phyloP scores from a whole-genome alignment of 2,329 filamentous ascomycete genomes.

The Dactylonectria estremocensis region DNA sequence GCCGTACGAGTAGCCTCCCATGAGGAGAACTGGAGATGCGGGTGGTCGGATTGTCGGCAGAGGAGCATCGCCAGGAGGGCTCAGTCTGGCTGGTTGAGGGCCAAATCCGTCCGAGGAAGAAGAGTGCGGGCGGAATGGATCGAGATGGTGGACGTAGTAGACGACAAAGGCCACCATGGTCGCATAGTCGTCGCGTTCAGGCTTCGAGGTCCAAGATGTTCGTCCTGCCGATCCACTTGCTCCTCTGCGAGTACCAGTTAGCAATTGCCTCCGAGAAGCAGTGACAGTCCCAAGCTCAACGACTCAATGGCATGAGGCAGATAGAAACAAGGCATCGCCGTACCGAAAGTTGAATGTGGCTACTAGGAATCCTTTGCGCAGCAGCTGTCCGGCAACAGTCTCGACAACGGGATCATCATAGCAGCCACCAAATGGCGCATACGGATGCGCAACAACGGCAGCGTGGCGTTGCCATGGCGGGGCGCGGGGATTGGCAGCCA shows the following conservation, averaged over 20 bases:
- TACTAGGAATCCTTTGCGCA: constrained; percentile 82
- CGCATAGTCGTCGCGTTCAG: constrained; percentile 86
- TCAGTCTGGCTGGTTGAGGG: not conserved
- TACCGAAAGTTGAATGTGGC: constrained; percentile 95
- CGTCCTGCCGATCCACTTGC: constrained; percentile 80
- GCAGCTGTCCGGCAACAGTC: constrained; percentile 73
- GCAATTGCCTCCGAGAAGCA: constrained; percentile 24
- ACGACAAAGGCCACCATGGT: constrained; percentile 86
- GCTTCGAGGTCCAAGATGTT: constrained; percentile 89
- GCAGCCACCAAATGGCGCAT: constrained; percentile 87
- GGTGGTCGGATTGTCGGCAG: constrained; percentile 3
- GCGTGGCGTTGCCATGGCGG: constrained; percentile 64
- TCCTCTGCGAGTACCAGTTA: constrained; percentile 69
- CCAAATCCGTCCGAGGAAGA: constrained; percentile 25
- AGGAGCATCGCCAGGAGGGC: constrained; percentile 5
- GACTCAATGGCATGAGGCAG: constrained; percentile 1
- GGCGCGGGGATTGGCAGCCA: constrained; percentile 52
- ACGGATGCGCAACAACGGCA: constrained; percentile 88
- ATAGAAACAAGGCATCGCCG: constrained; percentile 26
- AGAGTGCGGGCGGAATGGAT: constrained; percentile 52
- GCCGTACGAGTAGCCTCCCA: constrained; percentile 93
- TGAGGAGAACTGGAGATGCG: constrained; percentile 62
- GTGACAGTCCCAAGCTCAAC: constrained; percentile 1
- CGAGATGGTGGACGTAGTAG: constrained; percentile 77
- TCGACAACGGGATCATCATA: constrained; percentile 87